These are phyloP conservation scores for Leccinum rimulosum DNA, from an alignment of 768 basidiomycete species.

Conservation along the genomic window DNA sequence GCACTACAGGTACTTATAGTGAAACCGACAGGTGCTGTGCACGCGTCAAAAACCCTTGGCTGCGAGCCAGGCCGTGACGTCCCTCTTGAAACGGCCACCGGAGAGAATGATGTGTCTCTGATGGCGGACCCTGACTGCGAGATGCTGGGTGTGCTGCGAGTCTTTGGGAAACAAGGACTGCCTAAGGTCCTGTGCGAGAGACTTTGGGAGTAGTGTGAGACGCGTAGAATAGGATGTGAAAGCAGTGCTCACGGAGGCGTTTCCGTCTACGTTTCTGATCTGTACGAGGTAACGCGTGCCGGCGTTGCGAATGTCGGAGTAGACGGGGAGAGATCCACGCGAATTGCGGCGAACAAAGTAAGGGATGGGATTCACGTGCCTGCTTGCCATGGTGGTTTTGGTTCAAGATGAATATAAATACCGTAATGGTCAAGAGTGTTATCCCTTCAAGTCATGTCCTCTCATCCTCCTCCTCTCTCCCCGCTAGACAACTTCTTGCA, in stretches of 20 bases:
- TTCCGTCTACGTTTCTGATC: constrained; percentile 70
- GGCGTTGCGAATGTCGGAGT: constrained; percentile 68
- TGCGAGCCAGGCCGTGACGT: constrained; percentile 62
- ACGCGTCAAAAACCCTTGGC: constrained; percentile 56
- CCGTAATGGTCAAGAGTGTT: too few relatives aligned
- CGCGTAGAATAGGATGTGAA: neutral
- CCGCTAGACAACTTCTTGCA: constrained; percentile 23
- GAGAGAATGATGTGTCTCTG: constrained; percentile 55
- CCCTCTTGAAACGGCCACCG: constrained; percentile 62
- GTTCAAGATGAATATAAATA: constrained; percentile 6
- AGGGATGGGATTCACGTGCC: constrained; percentile 16
- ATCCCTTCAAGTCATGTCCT: too few relatives aligned
- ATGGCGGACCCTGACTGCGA: constrained; percentile 47
- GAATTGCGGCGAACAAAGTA: constrained; percentile 70
- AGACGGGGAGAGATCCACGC: constrained; percentile 69
- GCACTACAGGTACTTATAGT: constrained; percentile 12
- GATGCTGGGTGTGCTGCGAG: constrained; percentile 45
- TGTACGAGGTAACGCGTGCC: constrained; percentile 56
- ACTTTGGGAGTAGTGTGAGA: constrained; percentile 40
- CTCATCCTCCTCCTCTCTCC: constrained; percentile 12
- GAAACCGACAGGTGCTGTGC: constrained; percentile 6
- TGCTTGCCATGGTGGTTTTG: constrained; percentile 6
- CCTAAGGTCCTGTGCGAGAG: constrained; percentile 55
- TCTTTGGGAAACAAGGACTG: constrained; percentile 47
- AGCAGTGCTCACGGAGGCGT: constrained; percentile 46